These are phyloP conservation scores for Fistulinella cinereoalba DNA, from an alignment of 1,284 basidiomycete genomes.

Conservation along the genomic window DNA sequence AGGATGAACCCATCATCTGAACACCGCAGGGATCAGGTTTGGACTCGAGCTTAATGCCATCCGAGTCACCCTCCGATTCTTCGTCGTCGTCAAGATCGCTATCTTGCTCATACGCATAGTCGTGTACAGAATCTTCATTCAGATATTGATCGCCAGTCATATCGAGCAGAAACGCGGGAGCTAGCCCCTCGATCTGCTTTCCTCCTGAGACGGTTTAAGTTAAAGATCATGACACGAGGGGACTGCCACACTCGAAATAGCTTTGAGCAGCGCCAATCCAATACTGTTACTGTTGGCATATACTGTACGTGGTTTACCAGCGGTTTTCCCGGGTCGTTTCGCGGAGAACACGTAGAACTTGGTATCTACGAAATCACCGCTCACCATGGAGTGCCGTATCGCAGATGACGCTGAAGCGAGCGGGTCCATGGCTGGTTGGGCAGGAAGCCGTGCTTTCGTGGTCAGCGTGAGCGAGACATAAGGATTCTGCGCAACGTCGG, in stretches of 20 bases:
- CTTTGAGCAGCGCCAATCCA: conserved; percentile 16
- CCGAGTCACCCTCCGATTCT: too few relatives aligned
- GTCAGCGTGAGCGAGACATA: conserved; percentile 24
- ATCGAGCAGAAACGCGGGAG: conserved; percentile 21
- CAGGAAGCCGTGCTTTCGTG: conserved; percentile 17
- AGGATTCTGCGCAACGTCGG: conserved; percentile 14
- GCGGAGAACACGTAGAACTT: conserved; percentile 32
- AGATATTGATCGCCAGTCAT: conserved; percentile 24
- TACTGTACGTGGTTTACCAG: conserved; percentile 21
- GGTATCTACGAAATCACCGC: conserved; percentile 28
- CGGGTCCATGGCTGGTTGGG: conserved; percentile 10
- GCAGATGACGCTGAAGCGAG: conserved; percentile 19
- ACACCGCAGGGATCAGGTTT: too few relatives aligned
- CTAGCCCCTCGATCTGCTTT: neutral
- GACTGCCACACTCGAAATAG: conserved; percentile 6
- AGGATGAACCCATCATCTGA: too few relatives aligned
- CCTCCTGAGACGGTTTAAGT: conserved; percentile 11
- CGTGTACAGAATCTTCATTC: conserved; percentile 18
- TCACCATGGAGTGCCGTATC: conserved; percentile 25
- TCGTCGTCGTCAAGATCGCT: conserved; percentile 31
- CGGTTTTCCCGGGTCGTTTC: conserved; percentile 9
- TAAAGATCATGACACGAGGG: neutral
- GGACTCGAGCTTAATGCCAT: too few relatives aligned
- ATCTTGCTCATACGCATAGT: conserved; percentile 29
- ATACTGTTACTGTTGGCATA: conserved; percentile 23